These are phyloP conservation scores for Adiantum capillusveneris DNA, from an alignment of 75 land plant species.

Conservation along the genomic window DNA sequence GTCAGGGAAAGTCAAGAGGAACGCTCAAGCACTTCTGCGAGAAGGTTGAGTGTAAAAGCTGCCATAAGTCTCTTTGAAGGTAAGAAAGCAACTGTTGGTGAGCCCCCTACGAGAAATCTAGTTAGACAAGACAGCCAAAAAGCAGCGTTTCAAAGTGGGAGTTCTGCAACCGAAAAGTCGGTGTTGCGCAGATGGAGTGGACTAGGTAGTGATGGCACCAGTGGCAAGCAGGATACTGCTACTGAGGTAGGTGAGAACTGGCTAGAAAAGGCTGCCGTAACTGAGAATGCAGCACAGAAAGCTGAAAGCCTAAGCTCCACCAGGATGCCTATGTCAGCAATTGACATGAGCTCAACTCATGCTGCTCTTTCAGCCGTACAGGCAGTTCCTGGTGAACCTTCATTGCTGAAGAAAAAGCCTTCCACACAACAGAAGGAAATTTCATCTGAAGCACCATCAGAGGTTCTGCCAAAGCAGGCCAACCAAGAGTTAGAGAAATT, in stretches of 20 bases:
- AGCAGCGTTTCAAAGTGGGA: slow-evolving; percentile 35
- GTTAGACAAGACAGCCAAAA: slow-evolving; percentile 20
- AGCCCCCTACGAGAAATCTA: slow-evolving; percentile 3
- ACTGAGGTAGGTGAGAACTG: slow-evolving; percentile 56
- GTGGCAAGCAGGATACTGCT: neutral
- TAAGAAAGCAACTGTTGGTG: slow-evolving; percentile 45
- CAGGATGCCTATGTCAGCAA: too few relatives aligned
- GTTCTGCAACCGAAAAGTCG: slow-evolving; percentile 37
- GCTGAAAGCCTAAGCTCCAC: too few relatives aligned
- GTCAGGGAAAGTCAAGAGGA: neutral
- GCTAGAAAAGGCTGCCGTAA: slow-evolving; percentile 22
- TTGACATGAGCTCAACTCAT: too few relatives aligned
- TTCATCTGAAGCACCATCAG: too few relatives aligned
- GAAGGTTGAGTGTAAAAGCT: slow-evolving; percentile 76
- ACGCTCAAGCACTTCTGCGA: slow-evolving; percentile 17
- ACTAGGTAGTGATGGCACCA: slow-evolving; percentile 15
- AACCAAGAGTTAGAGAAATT: too few relatives aligned
- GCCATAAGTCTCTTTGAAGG: slow-evolving; percentile 75
- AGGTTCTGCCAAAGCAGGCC: too few relatives aligned
- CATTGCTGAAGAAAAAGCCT: too few relatives aligned
- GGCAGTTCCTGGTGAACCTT: too few relatives aligned
- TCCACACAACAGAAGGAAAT: too few relatives aligned
- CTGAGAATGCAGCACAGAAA: slow-evolving; percentile 6
- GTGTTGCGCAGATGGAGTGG: slow-evolving; percentile 85
- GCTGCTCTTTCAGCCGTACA: too few relatives aligned